Conservation (phyloP, 2,329 filamentous ascomycete genomes). For the Aureobasidium leucospermi region DNA sequence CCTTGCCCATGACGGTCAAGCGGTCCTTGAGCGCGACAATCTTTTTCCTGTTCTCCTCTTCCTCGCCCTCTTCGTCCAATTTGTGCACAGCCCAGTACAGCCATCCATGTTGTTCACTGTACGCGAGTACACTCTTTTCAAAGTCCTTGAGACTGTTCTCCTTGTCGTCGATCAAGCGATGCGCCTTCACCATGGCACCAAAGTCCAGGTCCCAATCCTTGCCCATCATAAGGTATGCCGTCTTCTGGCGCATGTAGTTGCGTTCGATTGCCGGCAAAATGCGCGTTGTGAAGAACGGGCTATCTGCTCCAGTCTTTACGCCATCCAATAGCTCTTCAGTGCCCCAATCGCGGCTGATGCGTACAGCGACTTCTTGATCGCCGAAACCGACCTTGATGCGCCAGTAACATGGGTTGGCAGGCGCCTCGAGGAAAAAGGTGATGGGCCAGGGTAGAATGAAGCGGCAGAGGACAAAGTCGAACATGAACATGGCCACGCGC, state of each 20-base stretch:
- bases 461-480: slow-evolving; percentile 58
- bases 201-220: slow-evolving; percentile 85
- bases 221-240: slow-evolving; percentile 80
- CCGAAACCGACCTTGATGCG: slow-evolving; percentile 67
- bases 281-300: slow-evolving; percentile 51
- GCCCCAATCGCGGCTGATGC: slow-evolving; percentile 69
- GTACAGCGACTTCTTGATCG: slow-evolving; percentile 72
- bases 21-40: slow-evolving; percentile 75
- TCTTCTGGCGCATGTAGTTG: slow-evolving; percentile 64
- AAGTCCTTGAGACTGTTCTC: slow-evolving; percentile 58
- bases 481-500: slow-evolving; percentile 58
- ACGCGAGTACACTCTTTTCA: slow-evolving; percentile 61
- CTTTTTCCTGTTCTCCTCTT: slow-evolving; percentile 61
- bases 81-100: slow-evolving; percentile 41
- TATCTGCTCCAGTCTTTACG: slow-evolving; percentile 46
- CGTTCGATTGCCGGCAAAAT: slow-evolving; percentile 63
- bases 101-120: slow-evolving; percentile 60
- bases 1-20: slow-evolving; percentile 69
- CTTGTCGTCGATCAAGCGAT: slow-evolving; percentile 60
- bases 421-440: slow-evolving; percentile 51
- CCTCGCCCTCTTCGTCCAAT: slow-evolving; percentile 31
- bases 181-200: slow-evolving; percentile 67
- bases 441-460: slow-evolving; percentile 41
- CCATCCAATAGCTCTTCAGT: slow-evolving; percentile 47
- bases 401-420: slow-evolving; percentile 64